These are phyloP conservation scores for Lentinula lateritia DNA, from an alignment of 768 basidiomycete species.

Conservation along the genomic window DNA sequence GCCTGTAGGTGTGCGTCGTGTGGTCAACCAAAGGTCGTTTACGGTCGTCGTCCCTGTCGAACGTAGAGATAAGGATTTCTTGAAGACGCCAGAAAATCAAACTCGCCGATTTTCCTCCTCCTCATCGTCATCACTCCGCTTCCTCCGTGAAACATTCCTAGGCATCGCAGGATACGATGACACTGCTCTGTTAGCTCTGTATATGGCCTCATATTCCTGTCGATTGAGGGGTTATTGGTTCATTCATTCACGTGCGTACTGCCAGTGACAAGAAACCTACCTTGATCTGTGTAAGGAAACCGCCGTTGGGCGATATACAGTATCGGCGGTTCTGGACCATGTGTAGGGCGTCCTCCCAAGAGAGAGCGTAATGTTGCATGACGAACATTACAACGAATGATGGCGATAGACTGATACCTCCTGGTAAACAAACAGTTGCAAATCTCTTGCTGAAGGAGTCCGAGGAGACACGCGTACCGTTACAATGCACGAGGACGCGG, in stretches of 20 bases:
- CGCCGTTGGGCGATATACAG: slow-evolving; percentile 89
- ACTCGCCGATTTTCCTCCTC: slow-evolving; percentile 14
- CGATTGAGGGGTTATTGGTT: background rate
- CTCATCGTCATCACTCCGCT: slow-evolving; percentile 72
- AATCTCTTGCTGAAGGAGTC: background rate
- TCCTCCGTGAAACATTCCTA: slow-evolving; percentile 49
- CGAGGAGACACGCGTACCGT: slow-evolving; percentile 43
- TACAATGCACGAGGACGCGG: slow-evolving; percentile 84
- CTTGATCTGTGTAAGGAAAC: slow-evolving; percentile 91
- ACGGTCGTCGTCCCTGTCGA: slow-evolving; percentile 36
- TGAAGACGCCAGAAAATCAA: background rate
- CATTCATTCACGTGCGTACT: background rate
- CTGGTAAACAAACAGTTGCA: slow-evolving; percentile 26
- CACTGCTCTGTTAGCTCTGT: slow-evolving; percentile 70
- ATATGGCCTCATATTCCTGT: slow-evolving; percentile 92
- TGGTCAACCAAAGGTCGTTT: slow-evolving; percentile 40
- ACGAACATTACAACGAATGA: slow-evolving; percentile 92
- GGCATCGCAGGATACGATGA: slow-evolving; percentile 48
- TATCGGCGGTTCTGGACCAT: slow-evolving; percentile 88
- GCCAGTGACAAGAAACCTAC: slow-evolving; percentile 26
- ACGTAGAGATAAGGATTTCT: slow-evolving; percentile 8
- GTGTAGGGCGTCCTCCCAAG: slow-evolving; percentile 87
- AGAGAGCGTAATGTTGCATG: slow-evolving; percentile 77
- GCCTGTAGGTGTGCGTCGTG: slow-evolving; percentile 8
- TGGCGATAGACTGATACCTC: slow-evolving; percentile 83